Conservation (phyloP, 2,329 filamentous ascomycete species). For the Anthostomella pinea region DNA sequence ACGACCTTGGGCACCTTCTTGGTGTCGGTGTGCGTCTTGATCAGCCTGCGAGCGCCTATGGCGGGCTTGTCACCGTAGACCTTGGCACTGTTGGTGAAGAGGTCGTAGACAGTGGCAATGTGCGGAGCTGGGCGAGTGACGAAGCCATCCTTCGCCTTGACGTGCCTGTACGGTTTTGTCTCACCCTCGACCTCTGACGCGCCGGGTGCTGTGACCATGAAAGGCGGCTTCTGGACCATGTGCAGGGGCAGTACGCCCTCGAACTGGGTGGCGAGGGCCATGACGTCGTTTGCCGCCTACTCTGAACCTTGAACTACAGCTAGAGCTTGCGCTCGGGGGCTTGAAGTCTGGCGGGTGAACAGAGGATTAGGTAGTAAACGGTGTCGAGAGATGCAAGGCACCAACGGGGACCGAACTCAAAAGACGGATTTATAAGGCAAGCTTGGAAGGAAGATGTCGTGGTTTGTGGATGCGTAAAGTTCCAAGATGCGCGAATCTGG, state of each 20-base stretch:
- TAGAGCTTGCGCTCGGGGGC: slow-evolving; percentile 12
- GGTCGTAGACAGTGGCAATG: slow-evolving; percentile 74
- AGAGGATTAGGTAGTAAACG: slow-evolving; percentile 1
- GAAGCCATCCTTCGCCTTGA: slow-evolving; percentile 68
- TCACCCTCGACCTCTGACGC: slow-evolving; percentile 71
- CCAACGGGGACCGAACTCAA: background rate
- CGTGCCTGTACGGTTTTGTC: slow-evolving; percentile 77
- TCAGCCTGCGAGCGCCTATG: slow-evolving; percentile 68
- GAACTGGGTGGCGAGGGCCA: slow-evolving; percentile 27
- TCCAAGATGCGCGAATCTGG: no score
- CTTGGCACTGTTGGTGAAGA: slow-evolving; percentile 67
- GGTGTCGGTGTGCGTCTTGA: slow-evolving; percentile 76
- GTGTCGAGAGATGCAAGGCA: slow-evolving; percentile 1
- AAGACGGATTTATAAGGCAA: no score
- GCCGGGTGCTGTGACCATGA: slow-evolving; percentile 69
- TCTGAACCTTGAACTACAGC: slow-evolving; percentile 3
- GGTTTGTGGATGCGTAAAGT: no score
- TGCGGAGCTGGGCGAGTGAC: slow-evolving; percentile 63
- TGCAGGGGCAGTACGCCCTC: slow-evolving; percentile 49
- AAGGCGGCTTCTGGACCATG: slow-evolving; percentile 68
- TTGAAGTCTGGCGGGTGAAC: slow-evolving; percentile 1
- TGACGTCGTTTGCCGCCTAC: slow-evolving; percentile 8
- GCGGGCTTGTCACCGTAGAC: slow-evolving; percentile 62
- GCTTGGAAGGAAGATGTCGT: no score
- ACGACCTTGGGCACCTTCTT: slow-evolving; percentile 89